Conservation (phyloP, 257 asterid genomes). For the Phtheirospermum japonicum region DNA sequence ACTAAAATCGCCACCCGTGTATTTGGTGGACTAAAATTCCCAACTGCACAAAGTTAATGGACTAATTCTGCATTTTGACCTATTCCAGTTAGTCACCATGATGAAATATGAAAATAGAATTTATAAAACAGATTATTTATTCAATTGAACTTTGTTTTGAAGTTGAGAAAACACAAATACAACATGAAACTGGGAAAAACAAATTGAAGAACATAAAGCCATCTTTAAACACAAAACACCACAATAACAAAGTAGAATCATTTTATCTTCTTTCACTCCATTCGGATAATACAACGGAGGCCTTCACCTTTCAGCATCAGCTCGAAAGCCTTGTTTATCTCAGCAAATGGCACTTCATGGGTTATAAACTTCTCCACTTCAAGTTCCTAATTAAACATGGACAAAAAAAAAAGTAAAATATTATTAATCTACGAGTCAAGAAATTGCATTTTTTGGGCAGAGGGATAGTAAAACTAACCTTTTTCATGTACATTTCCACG, state of each 20-base stretch:
- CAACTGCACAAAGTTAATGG: too few species aligned
- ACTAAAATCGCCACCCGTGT: too few species aligned
- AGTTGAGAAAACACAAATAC: neutral
- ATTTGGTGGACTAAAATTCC: too few species aligned
- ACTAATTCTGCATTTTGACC: too few species aligned
- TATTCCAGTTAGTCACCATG: too few species aligned
- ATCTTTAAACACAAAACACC: neutral
- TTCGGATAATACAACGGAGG: conserved; percentile 56
- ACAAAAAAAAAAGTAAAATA: neutral
- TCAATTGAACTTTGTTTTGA: neutral
- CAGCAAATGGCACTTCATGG: conserved; percentile 44
- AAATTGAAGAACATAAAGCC: neutral
- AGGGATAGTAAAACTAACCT: conserved; percentile 40
- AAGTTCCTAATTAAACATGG: conserved; percentile 40
- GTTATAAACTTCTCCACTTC: conserved; percentile 70
- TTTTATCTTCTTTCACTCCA: conserved; percentile 27
- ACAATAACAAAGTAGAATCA: neutral
- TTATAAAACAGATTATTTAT: neutral
- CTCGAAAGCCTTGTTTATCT: conserved; percentile 72
- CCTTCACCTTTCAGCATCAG: conserved; percentile 65
- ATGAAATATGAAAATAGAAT: too few species aligned
- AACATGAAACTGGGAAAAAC: neutral
- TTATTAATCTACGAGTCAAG: neutral
- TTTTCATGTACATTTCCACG: conserved; percentile 72
- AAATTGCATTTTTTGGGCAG: neutral